A percentile compares a stretch with the other conserved stretches of the same genome.
Conservation (phyloP, 2,329 filamentous ascomycete genomes). For the Colletotrichum sp. region DNA sequence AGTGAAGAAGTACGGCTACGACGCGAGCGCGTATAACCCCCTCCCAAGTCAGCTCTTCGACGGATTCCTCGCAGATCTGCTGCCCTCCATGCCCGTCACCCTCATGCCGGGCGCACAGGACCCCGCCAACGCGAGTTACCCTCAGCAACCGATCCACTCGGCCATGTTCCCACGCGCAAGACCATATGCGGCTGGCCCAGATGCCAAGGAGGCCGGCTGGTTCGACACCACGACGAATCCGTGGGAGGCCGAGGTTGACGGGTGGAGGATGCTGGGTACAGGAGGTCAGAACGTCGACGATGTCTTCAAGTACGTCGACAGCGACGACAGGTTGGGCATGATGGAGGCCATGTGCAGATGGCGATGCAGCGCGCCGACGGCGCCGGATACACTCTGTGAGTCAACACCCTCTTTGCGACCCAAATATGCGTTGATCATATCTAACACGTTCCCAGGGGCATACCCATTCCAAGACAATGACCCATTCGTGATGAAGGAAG, state of each 20-base stretch:
- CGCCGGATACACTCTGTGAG: slow-evolving; percentile 93
- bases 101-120: slow-evolving; percentile 84
- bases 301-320: slow-evolving; percentile 87
- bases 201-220: slow-evolving; percentile 66
- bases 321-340: slow-evolving; percentile 79
- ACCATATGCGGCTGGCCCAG: slow-evolving; percentile 69
- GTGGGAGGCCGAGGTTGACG: slow-evolving; percentile 88
- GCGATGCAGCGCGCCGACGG: slow-evolving; percentile 90
- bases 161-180: slow-evolving; percentile 86
- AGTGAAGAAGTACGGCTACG: slow-evolving; percentile 93
- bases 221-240: slow-evolving; percentile 93
- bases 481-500: slow-evolving; percentile 83
- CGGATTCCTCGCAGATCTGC: slow-evolving; percentile 77
- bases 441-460: slow-evolving; percentile 66
- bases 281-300: slow-evolving; percentile 95
- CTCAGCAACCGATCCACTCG: slow-evolving; percentile 90
- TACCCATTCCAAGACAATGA: slow-evolving; percentile 97
- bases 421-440: background rate
- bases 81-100: slow-evolving; percentile 88
- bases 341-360: slow-evolving; percentile 96
- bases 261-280: slow-evolving; percentile 85
- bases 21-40: slow-evolving; percentile 86
- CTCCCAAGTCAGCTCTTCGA: slow-evolving; percentile 85
- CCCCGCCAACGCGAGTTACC: slow-evolving; percentile 87
- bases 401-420: slow-evolving; percentile 23